Evolutionary conservation across 2,329 filamentous ascomycete species (phyloP).

Genomic region (Byssochlamys sp.): DNA sequence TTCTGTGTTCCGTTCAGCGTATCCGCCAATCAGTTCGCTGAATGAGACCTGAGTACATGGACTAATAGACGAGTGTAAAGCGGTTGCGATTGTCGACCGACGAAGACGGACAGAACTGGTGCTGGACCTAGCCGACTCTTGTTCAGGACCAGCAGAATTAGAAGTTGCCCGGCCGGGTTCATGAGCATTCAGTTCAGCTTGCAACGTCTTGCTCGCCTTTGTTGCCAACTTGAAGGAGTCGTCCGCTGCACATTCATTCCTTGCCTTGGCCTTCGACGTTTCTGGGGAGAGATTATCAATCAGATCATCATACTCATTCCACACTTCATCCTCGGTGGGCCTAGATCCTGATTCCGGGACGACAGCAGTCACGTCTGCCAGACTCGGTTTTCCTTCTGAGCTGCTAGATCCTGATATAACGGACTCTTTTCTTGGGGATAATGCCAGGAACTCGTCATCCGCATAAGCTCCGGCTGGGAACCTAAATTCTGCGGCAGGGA

Average conservation of each 20-base stretch:
- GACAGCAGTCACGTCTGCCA: conserved; percentile 55
- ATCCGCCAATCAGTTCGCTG: conserved; percentile 45
- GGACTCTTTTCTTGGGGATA: conserved; percentile 64
- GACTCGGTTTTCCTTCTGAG: conserved; percentile 51
- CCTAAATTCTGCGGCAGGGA: conserved; percentile 19
- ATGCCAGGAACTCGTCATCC: conserved; percentile 59
- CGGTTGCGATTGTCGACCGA: conserved; percentile 43
- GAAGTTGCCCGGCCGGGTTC: conserved; percentile 1
- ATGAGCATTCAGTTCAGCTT: conserved; percentile 23
- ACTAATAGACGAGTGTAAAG: conserved; percentile 40
- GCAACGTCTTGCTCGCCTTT: conserved; percentile 29
- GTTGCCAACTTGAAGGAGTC: conserved; percentile 29
- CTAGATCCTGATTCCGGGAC: conserved; percentile 54
- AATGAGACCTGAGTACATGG: conserved; percentile 46
- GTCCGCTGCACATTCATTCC: conserved; percentile 8
- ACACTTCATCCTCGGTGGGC: conserved; percentile 73
- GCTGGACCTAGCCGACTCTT: conserved; percentile 16
- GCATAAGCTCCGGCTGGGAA: conserved; percentile 30
- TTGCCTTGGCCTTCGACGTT: conserved; percentile 12
- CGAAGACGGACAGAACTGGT: conserved; percentile 34
- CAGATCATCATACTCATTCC: conserved; percentile 88
- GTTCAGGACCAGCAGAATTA: neutral
- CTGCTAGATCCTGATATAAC: conserved; percentile 56
- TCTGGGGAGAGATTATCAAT: conserved; percentile 57
- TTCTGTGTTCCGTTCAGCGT: conserved; percentile 28